Base-by-base conservation (phyloP, 2,329 filamentous ascomycete genomes). In the Claviceps spartinae region DNA sequence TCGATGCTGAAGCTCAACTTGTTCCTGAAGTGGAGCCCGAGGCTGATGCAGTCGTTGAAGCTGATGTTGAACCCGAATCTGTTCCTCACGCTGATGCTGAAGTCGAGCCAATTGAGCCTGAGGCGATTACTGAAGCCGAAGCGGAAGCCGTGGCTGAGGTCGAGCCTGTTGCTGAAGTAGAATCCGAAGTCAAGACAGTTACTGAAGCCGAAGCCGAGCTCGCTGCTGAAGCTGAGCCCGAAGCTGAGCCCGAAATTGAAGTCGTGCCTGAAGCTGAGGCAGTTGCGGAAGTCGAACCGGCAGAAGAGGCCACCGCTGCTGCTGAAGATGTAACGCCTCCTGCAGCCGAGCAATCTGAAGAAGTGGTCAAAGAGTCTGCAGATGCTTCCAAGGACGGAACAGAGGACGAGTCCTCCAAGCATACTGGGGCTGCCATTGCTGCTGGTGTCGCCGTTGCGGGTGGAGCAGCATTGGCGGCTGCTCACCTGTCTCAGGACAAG, bases 381-480 rank as follows among this genome's bases (percentile, higher is more conserved):
- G 48, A 47, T 16, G n/a, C 42, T 18, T 3, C 26, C 5, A 36
- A 47, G 36, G 43, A 47, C 18, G 47, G 48, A 36, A 16, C 7
- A 40, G 50, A 53, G 42, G 48, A 40, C 16, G 37, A 46, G 2
- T 48, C 52, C 13, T 38, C 50, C 11, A 54, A 51, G 30, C 34
- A 26, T 18, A 24, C 44, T 18, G 44, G 41, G 6, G 52, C 51
- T 26, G 50, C 48, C 13, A 26, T 38, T 14, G 50, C 42, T 41
- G 49, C 36, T 18, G 46, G n/a, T 11, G 36, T 22, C 8, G 52
- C 49, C 47, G 49, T 40, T 11, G 47, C 40, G n/a, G 49, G 45
- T 3, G 52, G 49, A 51, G 52, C 49, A 48, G 52, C 52, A 41
- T 24, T 54, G 5, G 52, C 49, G 16, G 49, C 43, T 40, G 45